phyloP scores from a whole-genome alignment of 306 rosid genomes.

The Sechiopsis laciniata region DNA sequence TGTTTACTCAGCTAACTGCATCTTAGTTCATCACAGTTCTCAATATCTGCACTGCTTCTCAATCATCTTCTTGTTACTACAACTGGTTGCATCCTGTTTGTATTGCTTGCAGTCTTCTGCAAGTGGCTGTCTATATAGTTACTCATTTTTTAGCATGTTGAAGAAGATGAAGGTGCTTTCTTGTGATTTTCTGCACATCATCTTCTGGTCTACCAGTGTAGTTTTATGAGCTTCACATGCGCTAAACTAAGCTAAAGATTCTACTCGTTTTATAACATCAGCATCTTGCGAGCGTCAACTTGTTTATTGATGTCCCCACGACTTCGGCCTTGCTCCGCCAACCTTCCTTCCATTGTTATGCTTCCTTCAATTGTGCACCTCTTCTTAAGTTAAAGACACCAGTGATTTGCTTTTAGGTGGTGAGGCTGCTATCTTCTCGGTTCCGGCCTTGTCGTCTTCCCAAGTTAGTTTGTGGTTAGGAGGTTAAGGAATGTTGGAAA shows the following conservation, averaged over 20 bases:
- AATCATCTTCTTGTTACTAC: conserved; percentile 51
- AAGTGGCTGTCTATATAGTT: conserved; percentile 34
- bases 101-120: conserved; percentile 36
- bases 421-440: conserved; percentile 24
- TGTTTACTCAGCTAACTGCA: conserved; percentile 39
- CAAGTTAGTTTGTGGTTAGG: background rate
- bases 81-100: conserved; percentile 40
- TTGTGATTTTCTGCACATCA: conserved; percentile 30
- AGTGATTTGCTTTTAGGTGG: conserved; percentile 22
- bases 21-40: conserved; percentile 37
- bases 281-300: conserved; percentile 19
- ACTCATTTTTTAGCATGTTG: conserved; percentile 35
- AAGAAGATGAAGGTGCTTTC: conserved; percentile 36
- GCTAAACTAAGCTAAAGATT: background rate
- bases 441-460: background rate
- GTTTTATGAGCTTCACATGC: conserved; percentile 11
- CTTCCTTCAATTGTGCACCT: background rate
- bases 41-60: conserved; percentile 56
- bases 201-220: conserved; percentile 26
- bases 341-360: background rate
- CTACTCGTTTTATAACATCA: conserved; percentile 8
- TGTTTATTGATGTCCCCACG: conserved; percentile 4
- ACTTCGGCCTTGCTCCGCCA: conserved; percentile 10
- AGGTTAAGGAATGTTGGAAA: background rate
- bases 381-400: conserved; percentile 6